Base-by-base conservation (phyloP, 164 flowering plant species). In the Amborella trichopoda region DNA sequence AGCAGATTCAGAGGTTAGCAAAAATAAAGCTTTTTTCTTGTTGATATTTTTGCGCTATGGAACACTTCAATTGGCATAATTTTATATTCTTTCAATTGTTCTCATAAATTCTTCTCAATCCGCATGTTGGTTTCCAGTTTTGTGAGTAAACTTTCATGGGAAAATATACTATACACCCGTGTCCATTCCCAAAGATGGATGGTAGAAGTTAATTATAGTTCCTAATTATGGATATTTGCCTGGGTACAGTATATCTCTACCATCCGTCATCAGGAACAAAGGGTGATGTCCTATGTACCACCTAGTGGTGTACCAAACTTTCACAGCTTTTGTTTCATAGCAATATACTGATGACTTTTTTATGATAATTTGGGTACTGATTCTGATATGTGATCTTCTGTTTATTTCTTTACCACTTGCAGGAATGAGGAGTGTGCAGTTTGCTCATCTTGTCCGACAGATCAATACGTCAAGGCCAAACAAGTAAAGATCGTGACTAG, bases 1-100 rank as follows among this genome's bases (percentile, higher is more conserved):
- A 79, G 62, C 76, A 77, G 56, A 32, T 88, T 42, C 62, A 76
- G 62, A 81, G 88, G 99, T 93, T 52, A 71, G 73, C 12, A 47
- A 33, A 33, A 33, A 33, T 17, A 11, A 13, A 2, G 16, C 16
- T 33, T 17, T 2, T 33, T 11, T 17, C 12, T 33, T 2, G 37
- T 33, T 17, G 16, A 33, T 17, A 13, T 0, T 33, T 13, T 17
- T 11, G 16, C 16, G 12, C 37, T 11, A 11, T 2, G 12, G 37
- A 17, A 33, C 12, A 33, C 37, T 11, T 33, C 37, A 33, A 33
- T 33, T 13, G 12, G 37, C 12, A 10, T 32, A 2, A 10, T 32
- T n/a, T 32, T 33, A 33, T 2, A 13, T 33, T 17, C 16, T 11
- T 11, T 33, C 16, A n/a, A n/a, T 33, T 33, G 37, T 1, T 33